phyloP scores from a whole-genome alignment of 768 basidiomycete genomes.

The Rubroboletus satanas region DNA sequence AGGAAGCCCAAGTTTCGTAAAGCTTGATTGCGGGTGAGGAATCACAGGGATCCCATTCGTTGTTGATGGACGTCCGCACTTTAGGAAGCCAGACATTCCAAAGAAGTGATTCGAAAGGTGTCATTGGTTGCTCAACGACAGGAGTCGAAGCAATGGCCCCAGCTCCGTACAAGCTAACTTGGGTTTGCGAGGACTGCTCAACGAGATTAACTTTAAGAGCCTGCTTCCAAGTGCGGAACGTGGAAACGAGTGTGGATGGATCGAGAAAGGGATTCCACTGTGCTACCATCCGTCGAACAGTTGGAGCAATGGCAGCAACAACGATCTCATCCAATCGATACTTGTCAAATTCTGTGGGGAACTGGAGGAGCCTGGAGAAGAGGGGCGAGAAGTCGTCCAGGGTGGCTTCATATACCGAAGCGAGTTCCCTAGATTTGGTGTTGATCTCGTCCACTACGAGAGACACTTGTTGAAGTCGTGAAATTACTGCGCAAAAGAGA shows the following conservation, averaged over 20 bases:
- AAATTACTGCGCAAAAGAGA: slow-evolving; percentile 52
- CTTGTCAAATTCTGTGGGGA: slow-evolving; percentile 65
- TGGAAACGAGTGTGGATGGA: slow-evolving; percentile 60
- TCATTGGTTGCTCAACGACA: slow-evolving; percentile 66
- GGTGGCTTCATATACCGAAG: slow-evolving; percentile 64
- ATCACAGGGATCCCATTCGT: slow-evolving; percentile 80
- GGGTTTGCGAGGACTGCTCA: slow-evolving; percentile 41
- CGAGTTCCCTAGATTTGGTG: slow-evolving; percentile 57
- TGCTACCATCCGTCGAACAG: slow-evolving; percentile 65
- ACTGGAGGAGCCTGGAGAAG: slow-evolving; percentile 74
- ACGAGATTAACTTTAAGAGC: slow-evolving; percentile 57
- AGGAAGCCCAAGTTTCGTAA: slow-evolving; percentile 83
- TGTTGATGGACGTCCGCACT: slow-evolving; percentile 91
- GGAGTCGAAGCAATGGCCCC: slow-evolving; percentile 31
- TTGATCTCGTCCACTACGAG: slow-evolving; percentile 71
- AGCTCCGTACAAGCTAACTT: slow-evolving; percentile 59
- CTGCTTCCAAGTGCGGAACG: slow-evolving; percentile 65
- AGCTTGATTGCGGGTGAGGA: slow-evolving; percentile 75
- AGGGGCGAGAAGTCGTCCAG: slow-evolving; percentile 69
- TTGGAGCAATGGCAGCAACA: slow-evolving; percentile 85
- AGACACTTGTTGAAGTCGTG: slow-evolving; percentile 73
- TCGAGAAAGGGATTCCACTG: slow-evolving; percentile 83
- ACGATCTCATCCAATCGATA: slow-evolving; percentile 88
- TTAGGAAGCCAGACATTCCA: slow-evolving; percentile 97
- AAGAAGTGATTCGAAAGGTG: slow-evolving; percentile 88